Evolutionary conservation across 1,284 basidiomycete genomes (phyloP), one percentile per base, ranked within the genome.

Genomic region (Chalciporus piperatoides): DNA sequence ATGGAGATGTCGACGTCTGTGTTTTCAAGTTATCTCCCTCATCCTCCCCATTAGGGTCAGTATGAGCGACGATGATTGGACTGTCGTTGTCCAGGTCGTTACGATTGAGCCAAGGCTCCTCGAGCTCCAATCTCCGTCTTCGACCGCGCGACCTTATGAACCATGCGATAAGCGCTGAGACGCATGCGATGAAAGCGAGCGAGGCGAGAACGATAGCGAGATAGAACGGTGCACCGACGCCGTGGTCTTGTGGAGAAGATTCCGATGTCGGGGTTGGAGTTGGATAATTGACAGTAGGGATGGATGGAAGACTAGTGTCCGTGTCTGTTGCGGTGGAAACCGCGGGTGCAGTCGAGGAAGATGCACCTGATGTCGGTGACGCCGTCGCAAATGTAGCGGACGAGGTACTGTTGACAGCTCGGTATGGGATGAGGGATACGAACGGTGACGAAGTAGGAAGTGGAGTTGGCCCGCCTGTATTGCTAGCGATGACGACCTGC

Each of bases 141-240:
- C 56, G 58, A 25, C 40, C n/a, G 28, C 63, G 63, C 5, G 61
- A 63, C 28, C 65, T 58, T 43, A 68, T 57, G 49, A 54, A 67
- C 65, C 63, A 68, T 10, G 58, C 65, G 12, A 68, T 41, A 25
- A 68, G 52, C 11, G 63, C 67, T 1, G 64, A 23, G 11, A 68
- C 23, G 36, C 65, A 68, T 24, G 63, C 63, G 14, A 65, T 14
- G 15, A 64, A 53, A 7, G 60, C 63, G 46, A 68, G 50, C 0
- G 63, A 55, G 21, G 62, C 65, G 2, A 65, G 60, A 11, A 68
- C 60, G 9, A 68, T 52, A n/a, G 65, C 63, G 2, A 68, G 32
- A 43, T 68, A 68, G 39, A 68, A 68, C 7, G 67, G 60, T 12
- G 62, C 63, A 2, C 64, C 64, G 7, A 62, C 48, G 2, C 60